Base-by-base conservation (phyloP, 139 green algal genomes). In the Chlorella vulgaris region DNA sequence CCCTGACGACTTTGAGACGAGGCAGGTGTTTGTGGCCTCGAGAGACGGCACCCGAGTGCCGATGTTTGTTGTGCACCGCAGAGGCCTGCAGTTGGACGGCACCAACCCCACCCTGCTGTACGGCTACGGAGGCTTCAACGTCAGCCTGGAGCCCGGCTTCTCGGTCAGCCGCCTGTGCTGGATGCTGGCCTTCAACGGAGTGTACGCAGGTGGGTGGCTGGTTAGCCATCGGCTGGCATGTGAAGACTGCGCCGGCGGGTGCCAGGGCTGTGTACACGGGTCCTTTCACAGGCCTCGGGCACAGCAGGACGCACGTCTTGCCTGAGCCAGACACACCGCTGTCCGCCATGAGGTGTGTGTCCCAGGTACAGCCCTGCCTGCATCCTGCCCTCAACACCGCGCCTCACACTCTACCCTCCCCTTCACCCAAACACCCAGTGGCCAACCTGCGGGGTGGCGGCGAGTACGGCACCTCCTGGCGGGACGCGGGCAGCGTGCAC, bases 51-150 rank as follows among this genome's bases (percentile, higher is more conserved):
- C 92, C 15, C 39, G 36, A 26, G 83, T 98, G 3, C 94, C 94
- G 0, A 93, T 97, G 88, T 98, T 98, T 82, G 84, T 98, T 28
- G 91, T 90, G 6, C 81, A 90, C 82, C 90, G 73, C 15, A 94
- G 93, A 75, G 92, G 86, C 8, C 38, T 93, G 21, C 26, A 78
- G 29, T 86, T 93, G 70, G 87, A 96, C 63, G 88, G 89, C 53
- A 83, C 33, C 36, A 87, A 89, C 43, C 93, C 93, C 43, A 93
- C 92, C 3, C 89, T 98, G 80, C 90, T 99, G 18, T 98, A 98
- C 65, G 95, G 93, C 58, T 98, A 98, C 74, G 95, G 89, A 15
- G 96, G 96, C 31, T 99, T 99, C 91, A 98, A 97, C 87, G 92
- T 98, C 71, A 88, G 71, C 61, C 82, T 99, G 69, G 86, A 91